Conservation (phyloP, 1,284 basidiomycete species). For the Sparassis latifolia region DNA sequence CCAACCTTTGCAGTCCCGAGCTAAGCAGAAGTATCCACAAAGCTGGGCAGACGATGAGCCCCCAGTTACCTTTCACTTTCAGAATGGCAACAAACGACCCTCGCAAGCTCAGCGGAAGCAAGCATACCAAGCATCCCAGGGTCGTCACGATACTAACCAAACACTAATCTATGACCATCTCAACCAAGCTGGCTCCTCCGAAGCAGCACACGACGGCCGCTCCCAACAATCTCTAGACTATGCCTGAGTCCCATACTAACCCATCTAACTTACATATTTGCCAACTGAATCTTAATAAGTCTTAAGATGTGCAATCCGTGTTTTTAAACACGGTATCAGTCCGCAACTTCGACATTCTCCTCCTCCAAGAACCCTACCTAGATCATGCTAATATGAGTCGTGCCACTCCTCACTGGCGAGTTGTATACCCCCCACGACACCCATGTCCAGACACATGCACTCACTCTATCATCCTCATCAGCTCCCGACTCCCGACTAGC, state of each 20-base stretch:
- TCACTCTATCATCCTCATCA: conserved; percentile 25
- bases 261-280: too few species aligned
- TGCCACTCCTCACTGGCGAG: conserved; percentile 18
- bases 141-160: too few species aligned
- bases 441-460: conserved; percentile 3
- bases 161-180: too few species aligned
- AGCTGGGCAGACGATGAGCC: too few species aligned
- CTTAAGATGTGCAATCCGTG: conserved; percentile 14
- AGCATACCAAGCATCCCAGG: too few species aligned
- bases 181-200: too few species aligned
- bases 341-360: conserved; percentile 21
- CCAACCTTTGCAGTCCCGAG: too few species aligned
- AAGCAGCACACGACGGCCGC: not conserved
- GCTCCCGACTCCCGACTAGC: conserved; percentile 19
- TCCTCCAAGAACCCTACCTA: conserved; percentile 31
- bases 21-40: too few species aligned
- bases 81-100: too few species aligned
- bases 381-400: conserved; percentile 11
- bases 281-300: conserved; percentile 26
- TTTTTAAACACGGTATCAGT: conserved; percentile 14
- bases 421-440: conserved; percentile 22
- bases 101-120: too few species aligned
- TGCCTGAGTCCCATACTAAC: too few species aligned
- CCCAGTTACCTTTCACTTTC: too few species aligned
- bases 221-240: conserved; percentile 12